These are phyloP conservation scores for Rhizopus microsporus DNA, from an alignment of 371 early-diverging fungal species.

Conservation along the genomic window DNA sequence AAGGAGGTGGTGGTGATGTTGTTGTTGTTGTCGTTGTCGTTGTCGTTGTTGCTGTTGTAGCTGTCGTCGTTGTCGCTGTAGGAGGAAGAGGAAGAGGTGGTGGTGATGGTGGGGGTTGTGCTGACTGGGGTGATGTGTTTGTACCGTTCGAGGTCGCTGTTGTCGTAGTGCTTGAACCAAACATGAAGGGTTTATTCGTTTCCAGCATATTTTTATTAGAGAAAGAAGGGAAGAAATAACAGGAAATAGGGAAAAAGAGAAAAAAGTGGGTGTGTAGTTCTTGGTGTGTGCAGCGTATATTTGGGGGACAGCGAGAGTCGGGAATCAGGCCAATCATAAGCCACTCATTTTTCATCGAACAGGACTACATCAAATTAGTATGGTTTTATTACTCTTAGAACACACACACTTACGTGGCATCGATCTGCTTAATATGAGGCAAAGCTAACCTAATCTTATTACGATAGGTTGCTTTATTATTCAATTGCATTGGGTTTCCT, in stretches of 20 bases:
- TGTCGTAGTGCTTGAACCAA: conserved; percentile 15
- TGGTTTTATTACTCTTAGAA: not conserved
- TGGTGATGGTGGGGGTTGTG: not conserved
- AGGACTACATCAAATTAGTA: conserved; percentile 16
- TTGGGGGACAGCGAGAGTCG: not conserved
- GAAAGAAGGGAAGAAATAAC: conserved; percentile 4
- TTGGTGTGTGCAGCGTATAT: not conserved
- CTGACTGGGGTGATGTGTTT: not conserved
- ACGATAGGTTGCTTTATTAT: conserved; percentile 80
- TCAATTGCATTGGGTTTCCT: conserved; percentile 88
- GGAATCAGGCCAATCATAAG: conserved; percentile 9
- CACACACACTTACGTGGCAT: conserved; percentile 66
- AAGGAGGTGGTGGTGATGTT: conserved; percentile 1
- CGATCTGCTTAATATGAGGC: conserved; percentile 90
- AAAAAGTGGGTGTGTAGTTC: not conserved
- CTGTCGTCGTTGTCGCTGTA: not conserved
- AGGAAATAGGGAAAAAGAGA: conserved; percentile 5
- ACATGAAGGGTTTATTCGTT: conserved; percentile 27
- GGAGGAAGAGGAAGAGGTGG: not conserved
- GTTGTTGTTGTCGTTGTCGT: conserved; percentile 6
- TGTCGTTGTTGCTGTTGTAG: conserved; percentile 4
- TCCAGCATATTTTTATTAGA: conserved; percentile 22
- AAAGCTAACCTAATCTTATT: conserved; percentile 84
- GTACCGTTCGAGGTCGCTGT: not conserved
- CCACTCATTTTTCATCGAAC: conserved; percentile 21